phyloP scores from a whole-genome alignment of 2,329 filamentous ascomycete species.

The Apiospora aurea region DNA sequence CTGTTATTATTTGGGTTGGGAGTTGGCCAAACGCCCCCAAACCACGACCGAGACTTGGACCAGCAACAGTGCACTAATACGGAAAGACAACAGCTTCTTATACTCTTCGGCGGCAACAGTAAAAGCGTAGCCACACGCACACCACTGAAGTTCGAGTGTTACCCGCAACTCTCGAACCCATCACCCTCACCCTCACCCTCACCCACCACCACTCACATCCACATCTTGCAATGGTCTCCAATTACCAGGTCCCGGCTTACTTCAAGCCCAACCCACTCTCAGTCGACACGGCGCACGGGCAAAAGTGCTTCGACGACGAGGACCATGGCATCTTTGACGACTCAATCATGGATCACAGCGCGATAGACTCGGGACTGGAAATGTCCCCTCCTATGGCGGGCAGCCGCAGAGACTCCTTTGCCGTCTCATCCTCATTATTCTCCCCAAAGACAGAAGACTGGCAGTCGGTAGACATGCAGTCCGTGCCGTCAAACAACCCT shows the following conservation, averaged over 20 bases:
- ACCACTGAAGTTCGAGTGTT: slow-evolving; percentile 22
- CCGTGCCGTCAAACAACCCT: slow-evolving; percentile 68
- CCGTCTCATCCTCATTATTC: slow-evolving; percentile 64
- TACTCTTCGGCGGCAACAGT: slow-evolving; percentile 8
- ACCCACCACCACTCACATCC: slow-evolving; percentile 25
- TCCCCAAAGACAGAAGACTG: slow-evolving; percentile 71
- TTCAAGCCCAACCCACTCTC: slow-evolving; percentile 58
- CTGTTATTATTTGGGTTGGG: background rate
- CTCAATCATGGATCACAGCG: slow-evolving; percentile 64
- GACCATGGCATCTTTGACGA: slow-evolving; percentile 68
- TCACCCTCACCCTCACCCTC: slow-evolving; percentile 25
- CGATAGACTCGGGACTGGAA: slow-evolving; percentile 67
- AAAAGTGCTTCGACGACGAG: slow-evolving; percentile 68
- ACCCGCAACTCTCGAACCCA: slow-evolving; percentile 28
- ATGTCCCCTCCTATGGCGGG: slow-evolving; percentile 69
- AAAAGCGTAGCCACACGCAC: slow-evolving; percentile 12
- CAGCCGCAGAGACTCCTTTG: slow-evolving; percentile 70
- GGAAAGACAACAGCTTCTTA: slow-evolving; percentile 21
- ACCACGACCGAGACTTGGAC: slow-evolving; percentile 5
- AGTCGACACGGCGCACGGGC: slow-evolving; percentile 60
- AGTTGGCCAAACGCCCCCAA: slow-evolving; percentile 8
- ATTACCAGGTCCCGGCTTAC: slow-evolving; percentile 59
- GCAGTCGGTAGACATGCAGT: slow-evolving; percentile 71
- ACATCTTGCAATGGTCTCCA: slow-evolving; percentile 55
- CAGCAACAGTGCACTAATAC: slow-evolving; percentile 19